Evolutionary conservation across 2,329 filamentous ascomycete species (phyloP), one percentile per base, ranked within the genome.

Genomic region (Pseudogymnoascus sp.): DNA sequence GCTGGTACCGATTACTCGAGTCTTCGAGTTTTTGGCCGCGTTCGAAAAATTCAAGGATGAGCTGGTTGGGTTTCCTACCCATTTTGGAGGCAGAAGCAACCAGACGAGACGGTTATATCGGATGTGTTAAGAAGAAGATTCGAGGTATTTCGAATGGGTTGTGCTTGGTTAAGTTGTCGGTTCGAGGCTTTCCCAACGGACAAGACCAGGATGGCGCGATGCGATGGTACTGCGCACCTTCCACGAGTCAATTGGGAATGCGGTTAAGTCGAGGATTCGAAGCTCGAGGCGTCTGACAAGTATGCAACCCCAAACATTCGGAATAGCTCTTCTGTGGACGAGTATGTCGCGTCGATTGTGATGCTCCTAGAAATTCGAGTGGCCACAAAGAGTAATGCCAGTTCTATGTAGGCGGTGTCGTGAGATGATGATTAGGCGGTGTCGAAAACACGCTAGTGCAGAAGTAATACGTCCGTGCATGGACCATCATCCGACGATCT

Each of bases 21-120:
- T 96, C 92, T 73, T 89, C 86, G 71, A 96, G 83, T 78, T 96
- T 96, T 41, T 86, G 84, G 8, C 93, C 93, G 70, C 92, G 86
- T 75, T 90, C 86, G 76, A 96, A 97, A 80, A 92, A 95, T 77
- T 93, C 87, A 75, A 90, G 83, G 75, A 96, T 93, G 70, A 96
- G 81, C 71, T 87, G 86, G 77, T 95, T 93, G 68, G 90, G 91
- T 77, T 89, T 88, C 74, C 91, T 85, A 74, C 91, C 91, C 91
- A 93, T 93, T 21, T 63, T 48, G 64, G 34, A 31, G 28, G 16
- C 21, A 28, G 61, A 4, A 10, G 41, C 3, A 48, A 61, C 37
- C 4, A 41, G 34, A 2, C 13, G 4, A 41, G 11, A 2, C 4
- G 7, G n/a, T 61, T 57, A 34, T 57, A 34, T 57, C 51, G 51